These are phyloP conservation scores for Podospora pseudopauciseta DNA, from an alignment of 495 filamentous ascomycete genomes.

Conservation along the genomic window DNA sequence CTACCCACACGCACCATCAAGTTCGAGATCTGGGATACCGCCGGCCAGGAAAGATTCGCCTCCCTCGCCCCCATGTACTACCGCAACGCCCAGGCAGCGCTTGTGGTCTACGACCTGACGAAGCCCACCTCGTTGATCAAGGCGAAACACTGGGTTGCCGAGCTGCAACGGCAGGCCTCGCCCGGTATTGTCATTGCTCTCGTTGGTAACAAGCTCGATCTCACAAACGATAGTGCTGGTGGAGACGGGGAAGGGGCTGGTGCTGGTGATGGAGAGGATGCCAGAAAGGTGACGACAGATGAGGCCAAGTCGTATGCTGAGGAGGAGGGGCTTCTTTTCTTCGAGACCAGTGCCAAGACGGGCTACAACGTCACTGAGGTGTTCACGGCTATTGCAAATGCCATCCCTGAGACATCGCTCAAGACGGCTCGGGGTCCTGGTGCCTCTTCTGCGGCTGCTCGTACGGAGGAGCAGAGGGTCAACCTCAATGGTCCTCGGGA, in stretches of 20 bases:
- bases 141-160: conserved; percentile 98
- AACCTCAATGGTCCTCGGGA: conserved; percentile 61
- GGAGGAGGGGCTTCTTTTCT: conserved; percentile 89
- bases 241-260: conserved; percentile 45
- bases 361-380: conserved; percentile 90
- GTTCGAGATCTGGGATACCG: conserved; percentile 99
- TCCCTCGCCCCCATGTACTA: conserved; percentile 99
- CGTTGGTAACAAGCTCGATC: conserved; percentile 96
- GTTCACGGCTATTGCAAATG: conserved; percentile 97
- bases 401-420: conserved; percentile 91
- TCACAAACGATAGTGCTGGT: conserved; percentile 57
- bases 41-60: conserved; percentile 96
- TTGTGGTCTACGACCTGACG: conserved; percentile 98
- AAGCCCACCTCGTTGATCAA: conserved; percentile 94
- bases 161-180: conserved; percentile 94
- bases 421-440: conserved; percentile 75
- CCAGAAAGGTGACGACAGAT: conserved; percentile 76
- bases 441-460: conserved; percentile 51
- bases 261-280: conserved; percentile 67
- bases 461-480: conserved; percentile 64
- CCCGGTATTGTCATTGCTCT: conserved; percentile 97
- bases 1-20: conserved; percentile 96
- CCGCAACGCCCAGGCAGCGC: conserved; percentile 96
- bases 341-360: conserved; percentile 96
- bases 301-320: conserved; percentile 94